A percentile compares a stretch with the other conserved stretches of the same genome.
Evolutionary conservation across 2,329 filamentous ascomycete species (phyloP).

Genomic region (Curvularia hawaiiensis): DNA sequence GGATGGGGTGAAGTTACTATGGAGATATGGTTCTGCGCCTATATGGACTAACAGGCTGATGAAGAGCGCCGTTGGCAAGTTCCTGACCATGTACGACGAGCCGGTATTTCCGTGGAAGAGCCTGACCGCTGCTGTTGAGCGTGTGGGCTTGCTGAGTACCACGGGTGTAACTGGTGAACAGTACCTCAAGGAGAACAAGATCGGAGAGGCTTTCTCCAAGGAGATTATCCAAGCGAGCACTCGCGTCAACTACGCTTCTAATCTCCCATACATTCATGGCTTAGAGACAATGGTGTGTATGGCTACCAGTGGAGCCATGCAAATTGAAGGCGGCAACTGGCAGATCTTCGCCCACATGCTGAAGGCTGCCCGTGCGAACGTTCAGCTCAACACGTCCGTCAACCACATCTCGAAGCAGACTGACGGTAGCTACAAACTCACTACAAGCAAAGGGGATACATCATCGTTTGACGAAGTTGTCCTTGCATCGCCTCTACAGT

Average conservation of each 20-base stretch:
- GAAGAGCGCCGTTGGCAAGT: constrained; percentile 71
- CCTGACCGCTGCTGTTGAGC: constrained; percentile 69
- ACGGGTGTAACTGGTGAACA: constrained; percentile 76
- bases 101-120: constrained; percentile 86
- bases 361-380: constrained; percentile 62
- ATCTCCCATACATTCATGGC: constrained; percentile 83
- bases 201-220: constrained; percentile 69
- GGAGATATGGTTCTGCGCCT: constrained; percentile 83
- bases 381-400: constrained; percentile 72
- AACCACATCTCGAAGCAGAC: constrained; percentile 56
- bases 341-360: constrained; percentile 89
- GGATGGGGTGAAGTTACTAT: constrained; percentile 78
- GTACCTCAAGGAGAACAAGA: constrained; percentile 70
- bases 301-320: constrained; percentile 81
- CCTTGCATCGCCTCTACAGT: constrained; percentile 84
- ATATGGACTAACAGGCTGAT: constrained; percentile 75
- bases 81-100: constrained; percentile 78
- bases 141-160: constrained; percentile 68
- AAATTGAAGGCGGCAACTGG: constrained; percentile 88
- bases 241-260: constrained; percentile 93
- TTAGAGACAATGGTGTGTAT: constrained; percentile 91
- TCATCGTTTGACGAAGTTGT: constrained; percentile 75
- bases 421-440: constrained; percentile 52
- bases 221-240: constrained; percentile 90
- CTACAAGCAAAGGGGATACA: constrained; percentile 25